Evolutionary conservation across 192 early-diverging fungal genomes (phyloP).

Genomic region (Allomyces macrogynus): DNA sequence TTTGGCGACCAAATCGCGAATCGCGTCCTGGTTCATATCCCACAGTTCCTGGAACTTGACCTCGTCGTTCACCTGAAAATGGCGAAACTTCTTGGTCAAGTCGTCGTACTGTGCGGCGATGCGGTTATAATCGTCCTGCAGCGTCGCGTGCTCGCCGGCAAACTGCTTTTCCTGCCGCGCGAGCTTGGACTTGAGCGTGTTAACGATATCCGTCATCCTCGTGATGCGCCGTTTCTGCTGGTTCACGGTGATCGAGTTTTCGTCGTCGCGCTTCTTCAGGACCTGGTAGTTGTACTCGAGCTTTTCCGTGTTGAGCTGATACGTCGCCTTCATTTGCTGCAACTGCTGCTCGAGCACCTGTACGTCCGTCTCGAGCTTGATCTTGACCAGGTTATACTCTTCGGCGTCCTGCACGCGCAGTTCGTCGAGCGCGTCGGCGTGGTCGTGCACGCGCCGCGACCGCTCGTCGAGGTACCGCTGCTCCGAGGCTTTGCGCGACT

Average conservation of each 20-base stretch:
- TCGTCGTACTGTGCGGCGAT: constrained; percentile 38
- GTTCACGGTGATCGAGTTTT: constrained; percentile 33
- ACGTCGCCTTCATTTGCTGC: constrained; percentile 36
- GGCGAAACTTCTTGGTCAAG: constrained; percentile 37
- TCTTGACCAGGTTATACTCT: constrained; percentile 40
- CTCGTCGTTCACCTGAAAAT: constrained; percentile 27
- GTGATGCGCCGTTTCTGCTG: constrained; percentile 37
- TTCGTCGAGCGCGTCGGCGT: constrained; percentile 26
- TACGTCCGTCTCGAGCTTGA: constrained; percentile 39
- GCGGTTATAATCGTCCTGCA: constrained; percentile 37
- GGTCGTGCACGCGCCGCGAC: constrained; percentile 27
- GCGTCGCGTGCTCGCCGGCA: constrained; percentile 20
- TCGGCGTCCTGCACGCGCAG: constrained; percentile 33
- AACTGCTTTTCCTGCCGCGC: constrained; percentile 29
- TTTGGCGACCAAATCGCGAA: constrained; percentile 27
- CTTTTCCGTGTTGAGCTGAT: constrained; percentile 41
- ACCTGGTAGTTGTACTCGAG: constrained; percentile 43
- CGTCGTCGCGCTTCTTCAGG: constrained; percentile 39
- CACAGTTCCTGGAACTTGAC: constrained; percentile 26
- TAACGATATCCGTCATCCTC: constrained; percentile 31
- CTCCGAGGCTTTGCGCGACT: constrained; percentile 19
- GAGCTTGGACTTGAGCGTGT: constrained; percentile 27
- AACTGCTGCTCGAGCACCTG: constrained; percentile 43
- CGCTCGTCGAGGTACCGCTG: constrained; percentile 30
- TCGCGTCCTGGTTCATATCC: constrained; percentile 32